Percentiles rank a stretch among this genome's conserved stretches.
phyloP scores from a whole-genome alignment of 169 alveolate species.

The Plasmodium gallinaceum region DNA sequence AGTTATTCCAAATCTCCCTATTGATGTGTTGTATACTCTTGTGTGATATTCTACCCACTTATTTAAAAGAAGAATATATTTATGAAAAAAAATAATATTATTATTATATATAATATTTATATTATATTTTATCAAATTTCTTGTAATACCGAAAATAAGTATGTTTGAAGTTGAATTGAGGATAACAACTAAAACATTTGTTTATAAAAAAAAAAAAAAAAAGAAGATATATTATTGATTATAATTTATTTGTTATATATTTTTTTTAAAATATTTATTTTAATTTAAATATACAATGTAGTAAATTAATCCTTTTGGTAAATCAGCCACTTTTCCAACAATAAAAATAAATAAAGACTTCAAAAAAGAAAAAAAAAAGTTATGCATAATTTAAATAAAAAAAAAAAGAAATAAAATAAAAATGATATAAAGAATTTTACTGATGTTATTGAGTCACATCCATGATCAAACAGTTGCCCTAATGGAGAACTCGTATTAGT shows the following conservation, averaged over 20 bases:
- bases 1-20: slow-evolving; percentile 46
- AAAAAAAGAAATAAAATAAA: slow-evolving; percentile 5
- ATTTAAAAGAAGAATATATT: neutral
- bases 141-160: slow-evolving; percentile 35
- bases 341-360: slow-evolving; percentile 44
- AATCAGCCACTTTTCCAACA: slow-evolving; percentile 15
- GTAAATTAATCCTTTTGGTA: slow-evolving; percentile 23
- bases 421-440: slow-evolving; percentile 19
- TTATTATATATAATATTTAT: neutral
- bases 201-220: neutral
- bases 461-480: slow-evolving; percentile 94
- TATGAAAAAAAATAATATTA: neutral
- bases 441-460: slow-evolving; percentile 89
- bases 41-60: slow-evolving; percentile 63
- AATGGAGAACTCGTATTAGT: slow-evolving; percentile 88
- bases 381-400: slow-evolving; percentile 2
- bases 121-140: neutral
- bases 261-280: neutral
- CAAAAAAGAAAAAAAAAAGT: slow-evolving; percentile 5
- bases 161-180: slow-evolving; percentile 17
- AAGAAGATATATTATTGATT: slow-evolving; percentile 3
- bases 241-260: neutral
- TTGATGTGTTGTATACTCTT: slow-evolving; percentile 42
- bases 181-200: slow-evolving; percentile 17
- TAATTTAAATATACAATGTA: slow-evolving; percentile 13